These are phyloP conservation scores for Eutrema heterophyllum DNA, from an alignment of 345 rosid genomes.

Conservation along the genomic window DNA sequence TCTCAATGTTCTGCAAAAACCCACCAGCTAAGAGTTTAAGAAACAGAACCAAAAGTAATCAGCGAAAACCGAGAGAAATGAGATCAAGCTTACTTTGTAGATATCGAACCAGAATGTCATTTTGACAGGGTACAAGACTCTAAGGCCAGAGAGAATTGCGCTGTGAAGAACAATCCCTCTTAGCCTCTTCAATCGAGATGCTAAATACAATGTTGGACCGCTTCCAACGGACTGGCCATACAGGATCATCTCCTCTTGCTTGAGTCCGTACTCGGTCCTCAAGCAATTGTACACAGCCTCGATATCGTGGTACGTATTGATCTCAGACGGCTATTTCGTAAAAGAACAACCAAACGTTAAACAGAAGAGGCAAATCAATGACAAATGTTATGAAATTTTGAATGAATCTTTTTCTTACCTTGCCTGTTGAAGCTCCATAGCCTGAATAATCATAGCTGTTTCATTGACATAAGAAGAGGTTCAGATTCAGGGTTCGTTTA, in stretches of 20 bases:
- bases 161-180: slow-evolving; percentile 86
- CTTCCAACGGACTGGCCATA: slow-evolving; percentile 96
- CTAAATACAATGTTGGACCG: slow-evolving; percentile 84
- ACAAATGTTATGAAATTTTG: neutral
- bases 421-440: slow-evolving; percentile 95
- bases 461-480: neutral
- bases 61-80: neutral
- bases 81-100: slow-evolving; percentile 46
- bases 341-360: neutral
- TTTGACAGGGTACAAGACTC: slow-evolving; percentile 87
- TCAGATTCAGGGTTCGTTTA: neutral
- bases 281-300: slow-evolving; percentile 80
- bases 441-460: slow-evolving; percentile 97
- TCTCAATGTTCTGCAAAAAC: slow-evolving; percentile 69
- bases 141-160: slow-evolving; percentile 81
- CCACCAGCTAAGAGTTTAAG: neutral
- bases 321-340: slow-evolving; percentile 59
- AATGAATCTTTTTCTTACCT: slow-evolving; percentile 39
- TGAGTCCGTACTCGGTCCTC: slow-evolving; percentile 59
- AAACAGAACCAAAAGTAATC: neutral
- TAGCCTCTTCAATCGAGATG: slow-evolving; percentile 50
- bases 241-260: slow-evolving; percentile 70
- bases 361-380: neutral
- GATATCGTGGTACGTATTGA: slow-evolving; percentile 81
- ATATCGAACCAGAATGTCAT: slow-evolving; percentile 90